Conservation (phyloP, 192 early-diverging fungal genomes). For the Phycomyces blakesleeanus region DNA sequence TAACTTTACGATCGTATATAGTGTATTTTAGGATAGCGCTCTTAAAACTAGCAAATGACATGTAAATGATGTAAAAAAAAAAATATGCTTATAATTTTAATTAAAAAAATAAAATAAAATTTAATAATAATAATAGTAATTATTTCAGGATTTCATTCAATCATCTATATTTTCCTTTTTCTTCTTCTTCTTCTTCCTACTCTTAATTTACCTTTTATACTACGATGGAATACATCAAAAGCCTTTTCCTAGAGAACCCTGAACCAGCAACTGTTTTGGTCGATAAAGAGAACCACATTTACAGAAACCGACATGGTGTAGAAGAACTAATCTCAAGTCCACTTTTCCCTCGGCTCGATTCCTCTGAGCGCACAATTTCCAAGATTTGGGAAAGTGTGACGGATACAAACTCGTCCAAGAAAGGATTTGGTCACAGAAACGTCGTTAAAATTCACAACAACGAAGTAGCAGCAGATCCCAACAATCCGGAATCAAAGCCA, state of each 20-base stretch:
- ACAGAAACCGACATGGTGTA: constrained; percentile 32
- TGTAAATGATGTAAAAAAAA: no score
- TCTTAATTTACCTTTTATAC: not conserved
- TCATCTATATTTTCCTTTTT: no score
- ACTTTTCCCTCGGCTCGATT: constrained; percentile 18
- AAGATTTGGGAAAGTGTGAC: constrained; percentile 40
- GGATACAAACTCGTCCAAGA: constrained; percentile 35
- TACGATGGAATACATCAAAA: constrained; percentile 12
- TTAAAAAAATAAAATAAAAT: no score
- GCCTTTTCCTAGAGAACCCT: constrained; percentile 13
- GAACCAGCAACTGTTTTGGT: constrained; percentile 27
- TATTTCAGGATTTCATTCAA: no score
- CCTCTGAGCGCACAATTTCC: constrained; percentile 31
- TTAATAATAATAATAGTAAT: no score
- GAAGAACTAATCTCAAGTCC: constrained; percentile 38
- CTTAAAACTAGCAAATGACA: no score
- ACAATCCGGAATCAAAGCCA: constrained; percentile 33
- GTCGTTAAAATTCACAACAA: constrained; percentile 34
- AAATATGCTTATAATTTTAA: no score
- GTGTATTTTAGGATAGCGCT: no score
- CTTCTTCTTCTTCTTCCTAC: no score
- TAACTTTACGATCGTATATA: no score
- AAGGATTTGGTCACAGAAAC: constrained; percentile 38
- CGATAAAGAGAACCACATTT: constrained; percentile 41
- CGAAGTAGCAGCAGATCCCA: not conserved